Evolutionary conservation across 2,329 filamentous ascomycete species (phyloP), one percentile per base, ranked within the genome.

Genomic region (Diaporthe sp.): DNA sequence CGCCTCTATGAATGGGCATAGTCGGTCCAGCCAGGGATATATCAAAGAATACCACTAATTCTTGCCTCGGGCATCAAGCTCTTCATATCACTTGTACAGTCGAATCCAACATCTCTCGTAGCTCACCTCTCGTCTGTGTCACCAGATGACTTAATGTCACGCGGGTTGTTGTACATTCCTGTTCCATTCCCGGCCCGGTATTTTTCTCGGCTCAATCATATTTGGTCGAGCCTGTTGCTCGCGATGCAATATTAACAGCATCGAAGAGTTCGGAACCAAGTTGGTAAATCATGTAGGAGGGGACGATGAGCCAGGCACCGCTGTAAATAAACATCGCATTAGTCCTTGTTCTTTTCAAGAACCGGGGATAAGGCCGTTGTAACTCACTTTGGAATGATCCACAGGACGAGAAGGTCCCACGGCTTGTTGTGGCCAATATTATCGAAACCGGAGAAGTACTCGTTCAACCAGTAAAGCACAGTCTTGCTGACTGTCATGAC

Each of bases 401-500:
- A 92, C 67, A 91, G 82, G 71, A 87, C 80, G 58, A 91, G 72
- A 44, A 92, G 82, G 61, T 86, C 83, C 19, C 78, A 61, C 0
- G 82, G 60, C 46, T 82, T 79, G 81, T 92, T 92, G 80, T 92
- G 90, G 57, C 89, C 88, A 74, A 92, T 89, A 79, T 90, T 90
- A 79, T 85, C 85, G 78, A 88, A 92, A 49, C 84, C 87, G 8
- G 88, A 89, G 79, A 84, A 91, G 77, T 88, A 89, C 79, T 92
- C 90, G 74, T 90, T 87, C 67, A 88, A 82, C 89, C 90, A 91
- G 80, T 92, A 92, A 3, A 92, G 82, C 15, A 88, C 81, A n/a
- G 90, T 92, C 87, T 92, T 92, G 85, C 88, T 90, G 15, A 91
- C 78, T 1, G 90, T 92, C 90, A 91, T 91, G 72, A 91, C 86